These are phyloP conservation scores for Isabelozyma pseudorhagii DNA, from an alignment of 805 yeast species.

Conservation along the genomic window DNA sequence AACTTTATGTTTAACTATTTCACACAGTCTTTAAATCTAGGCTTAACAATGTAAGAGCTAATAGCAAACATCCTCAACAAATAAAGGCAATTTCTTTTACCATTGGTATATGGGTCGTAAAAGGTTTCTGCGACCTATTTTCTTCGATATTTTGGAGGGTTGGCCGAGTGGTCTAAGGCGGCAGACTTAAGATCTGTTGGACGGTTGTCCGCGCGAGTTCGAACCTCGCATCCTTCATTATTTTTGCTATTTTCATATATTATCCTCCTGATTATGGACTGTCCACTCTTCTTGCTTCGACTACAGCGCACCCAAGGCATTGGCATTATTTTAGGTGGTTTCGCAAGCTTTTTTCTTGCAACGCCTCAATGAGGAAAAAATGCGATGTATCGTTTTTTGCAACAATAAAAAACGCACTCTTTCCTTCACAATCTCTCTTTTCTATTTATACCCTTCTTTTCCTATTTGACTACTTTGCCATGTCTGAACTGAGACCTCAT, in stretches of 20 bases:
- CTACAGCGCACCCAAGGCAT: too few relatives aligned
- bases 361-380: neutral
- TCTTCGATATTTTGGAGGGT: constrained; percentile 29
- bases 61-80: too few relatives aligned
- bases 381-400: constrained; percentile 1
- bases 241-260: constrained; percentile 10
- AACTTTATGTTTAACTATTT: too few relatives aligned
- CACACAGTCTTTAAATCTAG: too few relatives aligned
- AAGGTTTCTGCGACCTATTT: too few relatives aligned
- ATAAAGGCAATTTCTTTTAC: neutral
- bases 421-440: neutral
- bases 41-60: too few relatives aligned
- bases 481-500: too few relatives aligned
- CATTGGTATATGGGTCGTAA: too few relatives aligned
- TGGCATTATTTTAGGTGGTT: too few relatives aligned
- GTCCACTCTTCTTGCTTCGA: neutral
- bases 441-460: neutral
- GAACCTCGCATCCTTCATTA: constrained; percentile 46
- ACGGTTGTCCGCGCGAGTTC: constrained; percentile 47
- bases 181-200: constrained; percentile 46
- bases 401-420: neutral
- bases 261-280: neutral
- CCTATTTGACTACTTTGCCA: neutral
- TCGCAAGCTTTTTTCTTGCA: too few relatives aligned
- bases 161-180: constrained; percentile 50